A percentile compares a stretch with the other conserved stretches of the same genome.
Conservation (phyloP, 176 grass and related monocot species). For the Echinochloa phyllopogon region DNA sequence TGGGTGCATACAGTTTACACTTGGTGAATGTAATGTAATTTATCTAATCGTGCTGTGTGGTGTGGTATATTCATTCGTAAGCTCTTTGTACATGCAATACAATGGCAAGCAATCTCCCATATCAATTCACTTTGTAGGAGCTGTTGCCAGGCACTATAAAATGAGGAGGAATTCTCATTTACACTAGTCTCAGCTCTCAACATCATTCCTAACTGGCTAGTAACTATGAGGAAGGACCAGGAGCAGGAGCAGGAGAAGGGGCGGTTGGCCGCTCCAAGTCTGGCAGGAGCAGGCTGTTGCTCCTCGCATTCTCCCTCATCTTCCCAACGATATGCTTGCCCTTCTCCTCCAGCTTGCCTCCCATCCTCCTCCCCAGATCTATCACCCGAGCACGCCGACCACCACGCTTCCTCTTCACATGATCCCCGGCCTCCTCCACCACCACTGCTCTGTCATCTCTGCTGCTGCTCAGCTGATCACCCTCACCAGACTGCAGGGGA, state of each 20-base stretch:
- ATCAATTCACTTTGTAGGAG: background rate
- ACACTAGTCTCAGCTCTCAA: too few relatives aligned
- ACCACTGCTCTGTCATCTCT: slow-evolving; percentile 33
- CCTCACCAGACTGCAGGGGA: background rate
- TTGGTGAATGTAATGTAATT: too few relatives aligned
- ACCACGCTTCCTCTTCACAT: slow-evolving; percentile 45
- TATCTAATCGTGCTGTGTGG: background rate
- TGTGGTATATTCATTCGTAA: background rate
- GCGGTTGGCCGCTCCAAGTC: slow-evolving; percentile 20
- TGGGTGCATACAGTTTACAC: too few relatives aligned
- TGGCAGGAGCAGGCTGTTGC: slow-evolving; percentile 12
- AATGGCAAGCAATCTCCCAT: slow-evolving; percentile 4
- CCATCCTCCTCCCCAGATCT: slow-evolving; percentile 68
- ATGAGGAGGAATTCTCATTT: background rate
- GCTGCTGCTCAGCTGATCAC: slow-evolving; percentile 34
- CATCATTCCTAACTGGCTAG: background rate
- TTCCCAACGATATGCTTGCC: slow-evolving; percentile 68
- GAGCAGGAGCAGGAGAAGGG: background rate
- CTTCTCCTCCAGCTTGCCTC: slow-evolving; percentile 79
- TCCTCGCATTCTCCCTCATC: slow-evolving; percentile 67
- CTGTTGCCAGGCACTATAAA: background rate
- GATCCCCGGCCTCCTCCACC: slow-evolving; percentile 42
- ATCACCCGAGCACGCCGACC: slow-evolving; percentile 55
- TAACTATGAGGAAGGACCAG: background rate
- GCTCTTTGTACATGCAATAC: background rate